Evolutionary conservation across 805 yeast species (phyloP).

Genomic region (Teunomyces pallodes): DNA sequence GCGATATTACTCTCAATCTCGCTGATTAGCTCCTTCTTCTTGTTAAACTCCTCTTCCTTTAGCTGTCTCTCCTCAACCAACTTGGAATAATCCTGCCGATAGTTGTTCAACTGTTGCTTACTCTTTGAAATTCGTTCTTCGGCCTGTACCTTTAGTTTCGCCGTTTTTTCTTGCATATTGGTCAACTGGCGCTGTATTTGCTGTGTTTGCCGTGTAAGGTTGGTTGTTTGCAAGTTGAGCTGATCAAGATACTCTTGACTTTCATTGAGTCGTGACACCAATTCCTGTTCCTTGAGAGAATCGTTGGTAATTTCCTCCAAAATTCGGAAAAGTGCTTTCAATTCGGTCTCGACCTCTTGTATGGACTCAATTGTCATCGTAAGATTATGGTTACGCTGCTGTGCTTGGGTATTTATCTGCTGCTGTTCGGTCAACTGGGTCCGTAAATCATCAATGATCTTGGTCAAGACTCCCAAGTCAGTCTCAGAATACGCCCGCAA

Average conservation of each 20-base stretch:
- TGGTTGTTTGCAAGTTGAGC: constrained; percentile 34
- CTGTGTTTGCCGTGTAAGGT: constrained; percentile 40
- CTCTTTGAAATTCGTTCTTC: constrained; percentile 43
- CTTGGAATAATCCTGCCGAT: constrained; percentile 46
- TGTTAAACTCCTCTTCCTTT: constrained; percentile 48
- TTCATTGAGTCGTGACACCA: constrained; percentile 34
- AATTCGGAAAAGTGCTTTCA: constrained; percentile 45
- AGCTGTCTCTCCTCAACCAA: constrained; percentile 48
- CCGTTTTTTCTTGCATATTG: constrained; percentile 47
- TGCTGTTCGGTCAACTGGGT: constrained; percentile 40
- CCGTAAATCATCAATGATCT: constrained; percentile 52
- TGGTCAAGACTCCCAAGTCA: constrained; percentile 53
- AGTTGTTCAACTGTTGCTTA: constrained; percentile 40
- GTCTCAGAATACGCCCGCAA: constrained; percentile 59
- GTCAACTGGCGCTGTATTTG: constrained; percentile 52
- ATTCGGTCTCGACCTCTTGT: constrained; percentile 37
- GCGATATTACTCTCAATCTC: constrained; percentile 40
- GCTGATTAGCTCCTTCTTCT: constrained; percentile 47
- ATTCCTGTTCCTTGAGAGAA: constrained; percentile 39
- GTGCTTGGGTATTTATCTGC: constrained; percentile 23
- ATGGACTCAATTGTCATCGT: constrained; percentile 58
- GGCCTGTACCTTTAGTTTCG: constrained; percentile 42
- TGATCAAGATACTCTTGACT: constrained; percentile 42
- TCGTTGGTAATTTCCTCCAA: constrained; percentile 52
- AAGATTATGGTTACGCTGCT: constrained; percentile 48